Evolutionary conservation across 495 filamentous ascomycete species (phyloP), one percentile per base, ranked within the genome.

Genomic region (Bombardia bombarda): DNA sequence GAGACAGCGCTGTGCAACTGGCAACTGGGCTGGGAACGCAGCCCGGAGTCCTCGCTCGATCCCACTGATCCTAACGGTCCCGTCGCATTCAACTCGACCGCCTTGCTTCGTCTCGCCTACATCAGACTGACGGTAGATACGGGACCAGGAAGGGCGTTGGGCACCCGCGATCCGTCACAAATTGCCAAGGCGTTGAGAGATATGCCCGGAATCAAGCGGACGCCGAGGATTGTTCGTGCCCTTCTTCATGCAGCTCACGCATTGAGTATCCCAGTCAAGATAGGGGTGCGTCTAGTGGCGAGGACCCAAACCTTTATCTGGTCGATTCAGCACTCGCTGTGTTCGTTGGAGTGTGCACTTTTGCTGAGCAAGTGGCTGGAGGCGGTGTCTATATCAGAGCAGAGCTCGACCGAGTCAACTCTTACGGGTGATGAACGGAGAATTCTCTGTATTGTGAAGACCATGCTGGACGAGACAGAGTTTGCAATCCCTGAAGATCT

Each of bases 271-370:
- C 72, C 72, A 0, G 72, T 76, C 6, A 63, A 70, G 41, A 62
- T 77, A 6, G 74, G 74, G 1, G 69, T 77, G 28, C 62, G 69
- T 33, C 73, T 73, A 32, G 72, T 75, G 32, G 72, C 74, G 4
- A 59, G 62, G 30, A 73, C 68, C 7, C 69, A 75, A 44, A 73
- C 70, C 1, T 72, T 75, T 38, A 70, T 75, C 50, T 77, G 72
- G 74, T 69, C 67, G 23, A 73, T 72, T 9, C 62, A 66, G 17
- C 69, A 74, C 47, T 70, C 69, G 0, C 55, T 73, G 13, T 67
- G 63, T 7, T 69, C 65, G 40, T 53, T 73, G 9, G 70, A 75
- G 47, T 75, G 68, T 39, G 72, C 68, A 0, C 57, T 73, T 4
- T 46, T 73, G 8, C 51, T 73, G 1, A 70, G 66, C 43, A 67